Base-by-base conservation (phyloP, 2,329 filamentous ascomycete species). In the Ascochyta viciae-villosae region DNA sequence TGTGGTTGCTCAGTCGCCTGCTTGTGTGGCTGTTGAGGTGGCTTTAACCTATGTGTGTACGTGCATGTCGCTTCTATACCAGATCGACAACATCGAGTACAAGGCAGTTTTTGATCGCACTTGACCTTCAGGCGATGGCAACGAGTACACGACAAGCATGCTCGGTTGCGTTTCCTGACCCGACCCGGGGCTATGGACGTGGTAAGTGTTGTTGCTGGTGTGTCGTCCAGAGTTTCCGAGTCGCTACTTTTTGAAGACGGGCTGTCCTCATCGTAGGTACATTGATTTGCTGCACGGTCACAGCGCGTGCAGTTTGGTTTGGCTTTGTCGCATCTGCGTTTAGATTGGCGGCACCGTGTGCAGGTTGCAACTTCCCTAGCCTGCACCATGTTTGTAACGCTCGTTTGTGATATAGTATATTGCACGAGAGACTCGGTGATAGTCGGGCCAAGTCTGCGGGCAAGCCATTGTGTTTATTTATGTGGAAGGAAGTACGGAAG, bases 61-160 rank as follows among this genome's bases (percentile, higher is more conserved):
- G 38, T 38, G 39, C 66, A 69, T 7, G 48, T 54, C 1, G 29
- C 39, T 3, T 47, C 50, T 31, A 54, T 45, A 1, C 64, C 65
- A 34, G 61, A 60, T 4, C 42, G 49, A n/a, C 47, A 29, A 31
- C 65, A 69, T n/a, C 65, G 62, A 16, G 26, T 42, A 29, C 61
- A 65, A 6, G 66, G 66, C 7, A 56, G 44, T 24, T 50, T 44
- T 43, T 63, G 60, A 12, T 68, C 62, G 22, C 65, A 69, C 52
- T 63, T 63, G 22, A 69, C 54, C 24, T 68, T 69, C 1, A 68
- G 50, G 3, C 60, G 65, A 54, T 68, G 66, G 23, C 64, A 69
- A 19, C 66, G 52, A 15, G 31, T 60, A 37, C 66, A 69, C 13
- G 64, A 68, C 10, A 67, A 38, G 35, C 58, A 58, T 15, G 58